phyloP scores from a whole-genome alignment of 192 early-diverging fungal species.

The Backusella parvicylindrica region DNA sequence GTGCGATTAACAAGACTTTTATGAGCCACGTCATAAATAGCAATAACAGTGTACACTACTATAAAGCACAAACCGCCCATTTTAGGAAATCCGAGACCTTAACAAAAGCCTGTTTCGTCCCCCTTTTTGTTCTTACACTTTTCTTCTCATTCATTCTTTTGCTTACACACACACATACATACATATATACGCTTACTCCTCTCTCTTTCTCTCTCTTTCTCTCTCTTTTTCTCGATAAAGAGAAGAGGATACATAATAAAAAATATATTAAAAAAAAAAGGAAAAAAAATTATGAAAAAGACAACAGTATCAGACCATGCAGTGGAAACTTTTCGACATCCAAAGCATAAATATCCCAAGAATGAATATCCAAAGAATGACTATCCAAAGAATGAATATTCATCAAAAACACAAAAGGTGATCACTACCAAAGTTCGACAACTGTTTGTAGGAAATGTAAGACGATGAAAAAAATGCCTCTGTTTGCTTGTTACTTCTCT shows the following conservation, averaged over 20 bases:
- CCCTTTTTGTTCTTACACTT: not conserved
- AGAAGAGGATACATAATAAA: not conserved
- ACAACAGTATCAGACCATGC: not conserved
- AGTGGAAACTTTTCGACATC: not conserved
- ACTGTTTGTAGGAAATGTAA: constrained; percentile 70
- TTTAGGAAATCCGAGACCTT: not conserved
- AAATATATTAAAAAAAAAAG: not conserved
- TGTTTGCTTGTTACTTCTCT: not conserved
- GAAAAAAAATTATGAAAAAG: not conserved
- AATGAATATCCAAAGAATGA: not conserved
- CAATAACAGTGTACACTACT: not conserved
- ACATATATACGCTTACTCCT: not conserved
- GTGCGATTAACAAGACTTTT: too few relatives aligned
- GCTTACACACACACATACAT: not conserved
- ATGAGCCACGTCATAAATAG: not conserved
- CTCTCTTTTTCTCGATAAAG: not conserved
- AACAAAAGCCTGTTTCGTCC: not conserved
- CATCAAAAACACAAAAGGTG: not conserved
- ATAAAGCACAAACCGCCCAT: not conserved
- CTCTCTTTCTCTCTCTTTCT: not conserved
- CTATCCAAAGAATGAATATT: not conserved
- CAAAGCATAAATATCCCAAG: not conserved
- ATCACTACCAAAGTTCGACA: constrained; percentile 32
- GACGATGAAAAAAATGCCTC: not conserved
- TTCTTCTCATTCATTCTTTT: constrained; percentile 1